Base-by-base conservation (phyloP, 345 rosid genomes). In the Pistacia atlantica region DNA sequence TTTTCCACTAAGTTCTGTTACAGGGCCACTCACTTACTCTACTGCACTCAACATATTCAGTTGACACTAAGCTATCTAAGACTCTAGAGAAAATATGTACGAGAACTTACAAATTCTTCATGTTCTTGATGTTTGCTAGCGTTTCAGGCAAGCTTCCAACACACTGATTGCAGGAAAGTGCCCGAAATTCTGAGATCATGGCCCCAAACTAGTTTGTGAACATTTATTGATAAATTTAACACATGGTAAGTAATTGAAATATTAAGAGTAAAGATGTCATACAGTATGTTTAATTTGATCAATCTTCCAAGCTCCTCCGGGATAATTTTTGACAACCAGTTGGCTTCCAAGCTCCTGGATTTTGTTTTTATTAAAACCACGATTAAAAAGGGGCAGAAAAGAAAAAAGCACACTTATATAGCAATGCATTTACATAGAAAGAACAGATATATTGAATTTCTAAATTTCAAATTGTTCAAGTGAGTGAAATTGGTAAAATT, bases 241-340 rank as follows among this genome's bases (percentile, higher is more conserved):
- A 22, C 25, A 22, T 22, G 25, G 25, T 22, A 22, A 22, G 25
- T 22, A 22, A 22, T 22, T 22, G 25, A 22, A 22, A 22, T 22
- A 22, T 22, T 22, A 22, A 22, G 25, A 22, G 25, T 22, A 22
- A 22, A 22, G 25, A 22, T 22, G 25, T 22, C 25, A 22, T 22
- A 22, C 25, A 22, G 25, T 22, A 22, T 22, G 25, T 22, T 22
- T 22, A 22, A 22, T 22, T 22, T 22, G 25, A 68, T 62, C 74
- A 90, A 67, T 38, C 87, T 80, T 58, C 91, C 95, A 49, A 90
- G 83, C 77, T 90, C 92, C 31, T 67, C 67, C 17, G 94, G 90
- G 68, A 90, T 75, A 57, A 69, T 33, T 67, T 91, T 92, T 55
- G 88, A 84, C 67, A 90, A 84, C 25, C 48, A 80, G 84, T 89